A percentile compares a stretch with the other conserved stretches of the same genome.
phyloP scores from a whole-genome alignment of 2,329 filamentous ascomycete species.

The Fusarium sp. region DNA sequence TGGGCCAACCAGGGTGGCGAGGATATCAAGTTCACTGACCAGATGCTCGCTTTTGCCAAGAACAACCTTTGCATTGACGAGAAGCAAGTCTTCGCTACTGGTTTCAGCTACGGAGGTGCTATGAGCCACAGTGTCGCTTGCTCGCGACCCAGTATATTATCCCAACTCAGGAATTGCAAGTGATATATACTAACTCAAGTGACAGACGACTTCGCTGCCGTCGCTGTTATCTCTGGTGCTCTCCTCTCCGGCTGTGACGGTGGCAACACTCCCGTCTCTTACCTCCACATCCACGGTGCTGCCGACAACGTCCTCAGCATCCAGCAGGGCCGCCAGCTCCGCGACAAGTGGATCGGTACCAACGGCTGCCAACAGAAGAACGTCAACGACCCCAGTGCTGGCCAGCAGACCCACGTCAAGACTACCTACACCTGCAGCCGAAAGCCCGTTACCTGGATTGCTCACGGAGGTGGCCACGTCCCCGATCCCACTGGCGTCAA shows the following conservation, averaged over 20 bases:
- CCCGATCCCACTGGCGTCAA: constrained; percentile 31
- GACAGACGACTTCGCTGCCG: constrained; percentile 49
- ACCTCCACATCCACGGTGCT: constrained; percentile 54
- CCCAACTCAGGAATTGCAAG: accelerated
- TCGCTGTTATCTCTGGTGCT: constrained; percentile 50
- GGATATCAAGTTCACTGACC: constrained; percentile 55
- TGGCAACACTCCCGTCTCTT: constrained; percentile 53
- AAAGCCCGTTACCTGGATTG: constrained; percentile 48
- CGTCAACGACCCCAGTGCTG: constrained; percentile 35
- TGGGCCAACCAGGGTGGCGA: constrained; percentile 56
- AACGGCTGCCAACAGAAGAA: constrained; percentile 50
- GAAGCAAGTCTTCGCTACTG: constrained; percentile 54
- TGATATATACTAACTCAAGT: neutral
- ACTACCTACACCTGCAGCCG: constrained; percentile 45
- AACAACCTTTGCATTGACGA: constrained; percentile 56
- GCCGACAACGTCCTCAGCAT: constrained; percentile 52
- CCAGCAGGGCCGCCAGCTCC: constrained; percentile 48
- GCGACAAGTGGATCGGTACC: constrained; percentile 52
- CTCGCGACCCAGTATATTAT: constrained; percentile 45
- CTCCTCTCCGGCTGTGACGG: constrained; percentile 51
- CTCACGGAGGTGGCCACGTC: constrained; percentile 42
- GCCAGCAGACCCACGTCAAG: constrained; percentile 36
- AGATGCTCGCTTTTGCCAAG: constrained; percentile 52
- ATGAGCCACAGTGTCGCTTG: constrained; percentile 58
- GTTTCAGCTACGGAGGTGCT: constrained; percentile 58